A percentile compares a stretch with the other conserved stretches of the same genome.
Conservation (phyloP, 2,329 filamentous ascomycete genomes). For the Colletotrichum plurivorum region DNA sequence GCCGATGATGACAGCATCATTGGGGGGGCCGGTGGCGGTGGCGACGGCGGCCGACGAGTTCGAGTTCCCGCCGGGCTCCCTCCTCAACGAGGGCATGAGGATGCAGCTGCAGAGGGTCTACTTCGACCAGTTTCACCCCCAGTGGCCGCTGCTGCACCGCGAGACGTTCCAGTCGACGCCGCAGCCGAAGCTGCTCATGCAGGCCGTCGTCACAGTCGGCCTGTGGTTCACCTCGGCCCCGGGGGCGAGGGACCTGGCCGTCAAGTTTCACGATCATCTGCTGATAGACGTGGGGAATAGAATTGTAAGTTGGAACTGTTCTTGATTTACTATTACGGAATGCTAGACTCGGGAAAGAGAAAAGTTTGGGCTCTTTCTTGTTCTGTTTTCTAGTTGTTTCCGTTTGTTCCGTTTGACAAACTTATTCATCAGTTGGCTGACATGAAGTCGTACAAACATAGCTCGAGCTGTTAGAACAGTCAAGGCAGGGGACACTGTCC, state of each 20-base stretch:
- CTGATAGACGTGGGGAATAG: constrained; percentile 21
- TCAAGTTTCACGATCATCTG: constrained; percentile 24
- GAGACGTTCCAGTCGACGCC: constrained; percentile 15
- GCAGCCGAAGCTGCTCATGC: constrained; percentile 19
- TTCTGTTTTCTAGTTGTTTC: too few species aligned
- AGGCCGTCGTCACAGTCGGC: constrained; percentile 25
- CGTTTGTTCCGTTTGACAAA: neutral
- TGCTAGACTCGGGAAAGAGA: too few species aligned
- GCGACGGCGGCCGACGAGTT: neutral
- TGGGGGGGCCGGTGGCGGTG: too few species aligned
- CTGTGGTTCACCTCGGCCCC: constrained; percentile 25
- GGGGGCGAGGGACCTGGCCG: neutral
- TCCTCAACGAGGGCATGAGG: constrained; percentile 13
- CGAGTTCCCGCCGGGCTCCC: constrained; percentile 1
- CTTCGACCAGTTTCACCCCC: constrained; percentile 28
- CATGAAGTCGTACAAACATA: neutral
- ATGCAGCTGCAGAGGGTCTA: constrained; percentile 23
- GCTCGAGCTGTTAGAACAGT: constrained; percentile 25
- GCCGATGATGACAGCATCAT: neutral
- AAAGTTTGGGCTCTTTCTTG: too few species aligned
- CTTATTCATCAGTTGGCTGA: neutral
- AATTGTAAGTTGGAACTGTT: constrained; percentile 2
- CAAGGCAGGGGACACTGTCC: constrained; percentile 21
- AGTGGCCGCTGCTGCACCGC: constrained; percentile 32
- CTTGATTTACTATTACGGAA: neutral